phyloP scores from a whole-genome alignment of 208 protist genomes.

The Angomonas ambiguus region DNA sequence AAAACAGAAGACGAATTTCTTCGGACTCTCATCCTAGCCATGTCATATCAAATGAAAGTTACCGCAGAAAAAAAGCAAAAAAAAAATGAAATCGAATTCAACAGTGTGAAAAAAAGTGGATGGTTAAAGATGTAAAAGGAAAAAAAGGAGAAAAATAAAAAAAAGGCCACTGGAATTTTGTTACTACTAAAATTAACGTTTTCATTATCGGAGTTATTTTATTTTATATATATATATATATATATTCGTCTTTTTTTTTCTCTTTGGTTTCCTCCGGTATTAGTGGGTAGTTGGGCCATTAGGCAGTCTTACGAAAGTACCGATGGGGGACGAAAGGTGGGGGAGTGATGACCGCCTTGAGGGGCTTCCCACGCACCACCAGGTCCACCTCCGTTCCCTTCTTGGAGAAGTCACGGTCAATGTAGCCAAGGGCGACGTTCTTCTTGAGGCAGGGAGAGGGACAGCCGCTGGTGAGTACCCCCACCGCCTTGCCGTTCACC shows the following conservation, averaged over 20 bases:
- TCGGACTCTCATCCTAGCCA: not conserved
- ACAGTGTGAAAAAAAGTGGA: no score
- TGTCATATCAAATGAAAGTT: not conserved
- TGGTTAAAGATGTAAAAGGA: not conserved
- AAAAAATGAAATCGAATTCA: conserved; percentile 9
- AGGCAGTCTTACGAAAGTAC: conserved; percentile 43
- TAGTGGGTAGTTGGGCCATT: not conserved
- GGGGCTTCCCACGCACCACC: conserved; percentile 82
- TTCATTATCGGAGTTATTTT: not conserved
- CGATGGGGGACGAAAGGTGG: conserved; percentile 92
- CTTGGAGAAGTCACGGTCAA: conserved; percentile 69
- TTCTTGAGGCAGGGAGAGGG: conserved; percentile 84
- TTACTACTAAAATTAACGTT: not conserved
- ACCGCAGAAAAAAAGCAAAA: not conserved
- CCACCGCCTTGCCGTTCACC: conserved; percentile 69
- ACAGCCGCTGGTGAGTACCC: conserved; percentile 88
- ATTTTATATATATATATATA: not conserved
- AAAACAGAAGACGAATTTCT: not conserved
- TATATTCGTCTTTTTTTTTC: conserved; percentile 12
- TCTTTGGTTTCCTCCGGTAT: conserved; percentile 2
- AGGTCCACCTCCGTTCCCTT: conserved; percentile 77
- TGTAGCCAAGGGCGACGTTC: conserved; percentile 92
- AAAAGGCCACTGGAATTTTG: not conserved
- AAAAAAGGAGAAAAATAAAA: not conserved
- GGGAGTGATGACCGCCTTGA: conserved; percentile 68